phyloP scores from a whole-genome alignment of 768 basidiomycete genomes.

The Clitopilus passeckerianus region DNA sequence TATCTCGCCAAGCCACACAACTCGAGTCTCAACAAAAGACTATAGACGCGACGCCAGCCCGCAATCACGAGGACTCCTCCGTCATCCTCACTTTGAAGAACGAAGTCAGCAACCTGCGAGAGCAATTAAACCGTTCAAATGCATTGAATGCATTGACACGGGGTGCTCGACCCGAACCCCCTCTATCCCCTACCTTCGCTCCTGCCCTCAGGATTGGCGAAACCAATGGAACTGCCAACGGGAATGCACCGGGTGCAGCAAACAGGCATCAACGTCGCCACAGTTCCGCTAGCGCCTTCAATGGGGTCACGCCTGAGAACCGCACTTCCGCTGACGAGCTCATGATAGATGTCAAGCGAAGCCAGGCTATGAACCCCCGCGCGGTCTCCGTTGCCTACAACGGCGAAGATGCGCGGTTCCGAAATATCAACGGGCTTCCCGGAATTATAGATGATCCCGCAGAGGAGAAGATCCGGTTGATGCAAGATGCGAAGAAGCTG shows the following conservation, averaged over 20 bases:
- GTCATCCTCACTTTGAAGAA: slow-evolving; percentile 87
- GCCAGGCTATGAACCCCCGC: slow-evolving; percentile 67
- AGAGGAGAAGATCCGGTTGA: slow-evolving; percentile 91
- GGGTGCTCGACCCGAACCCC: slow-evolving; percentile 63
- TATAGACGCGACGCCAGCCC: slow-evolving; percentile 57
- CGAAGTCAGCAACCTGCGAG: slow-evolving; percentile 88
- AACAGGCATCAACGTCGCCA: slow-evolving; percentile 74
- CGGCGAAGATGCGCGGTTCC: slow-evolving; percentile 72
- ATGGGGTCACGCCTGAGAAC: slow-evolving; percentile 51
- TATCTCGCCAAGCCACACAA: slow-evolving; percentile 66
- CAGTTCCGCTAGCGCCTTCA: slow-evolving; percentile 79
- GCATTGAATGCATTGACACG: slow-evolving; percentile 85
- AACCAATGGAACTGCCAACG: slow-evolving; percentile 39
- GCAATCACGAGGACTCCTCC: slow-evolving; percentile 77
- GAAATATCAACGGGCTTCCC: slow-evolving; percentile 54
- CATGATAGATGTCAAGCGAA: slow-evolving; percentile 69
- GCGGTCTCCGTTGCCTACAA: slow-evolving; percentile 88
- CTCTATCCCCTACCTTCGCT: slow-evolving; percentile 82
- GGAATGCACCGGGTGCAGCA: slow-evolving; percentile 21
- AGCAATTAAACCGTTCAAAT: slow-evolving; percentile 94
- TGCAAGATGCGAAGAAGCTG: slow-evolving; percentile 85
- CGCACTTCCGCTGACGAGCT: slow-evolving; percentile 77
- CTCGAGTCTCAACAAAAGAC: slow-evolving; percentile 74
- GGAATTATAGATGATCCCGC: slow-evolving; percentile 86
- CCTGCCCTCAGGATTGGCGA: slow-evolving; percentile 63